Evolutionary conservation across 148 eudicot genomes (phyloP).

Genomic region (Camellia granthamiana): DNA sequence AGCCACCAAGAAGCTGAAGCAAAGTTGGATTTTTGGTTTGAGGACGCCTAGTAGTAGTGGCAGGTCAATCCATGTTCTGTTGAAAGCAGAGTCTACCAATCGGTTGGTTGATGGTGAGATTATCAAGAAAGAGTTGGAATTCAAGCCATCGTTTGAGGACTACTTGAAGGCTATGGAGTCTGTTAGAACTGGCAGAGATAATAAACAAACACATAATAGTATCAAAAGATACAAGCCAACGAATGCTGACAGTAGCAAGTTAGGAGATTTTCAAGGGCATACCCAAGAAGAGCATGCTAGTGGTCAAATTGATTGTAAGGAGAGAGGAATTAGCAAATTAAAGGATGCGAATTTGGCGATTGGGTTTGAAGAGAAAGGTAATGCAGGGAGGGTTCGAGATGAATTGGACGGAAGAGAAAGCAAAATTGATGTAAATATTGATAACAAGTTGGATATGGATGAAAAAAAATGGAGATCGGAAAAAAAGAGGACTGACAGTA

Average conservation of each 20-base stretch:
- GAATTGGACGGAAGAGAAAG: slow-evolving; percentile 5
- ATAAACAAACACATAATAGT: slow-evolving; percentile 9
- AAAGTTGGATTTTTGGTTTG: slow-evolving; percentile 11
- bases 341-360: not conserved
- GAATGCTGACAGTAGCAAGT: not conserved
- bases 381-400: slow-evolving; percentile 10
- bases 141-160: slow-evolving; percentile 77
- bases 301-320: not conserved
- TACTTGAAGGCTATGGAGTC: slow-evolving; percentile 82
- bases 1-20: slow-evolving; percentile 29
- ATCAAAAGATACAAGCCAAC: not conserved
- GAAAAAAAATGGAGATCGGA: slow-evolving; percentile 18
- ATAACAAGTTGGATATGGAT: slow-evolving; percentile 11
- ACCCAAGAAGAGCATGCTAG: not conserved
- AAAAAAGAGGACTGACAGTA: not conserved
- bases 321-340: slow-evolving; percentile 1
- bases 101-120: slow-evolving; percentile 6
- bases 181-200: slow-evolving; percentile 43
- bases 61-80: not conserved
- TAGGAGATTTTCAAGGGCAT: slow-evolving; percentile 6
- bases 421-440: not conserved
- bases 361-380: slow-evolving; percentile 11
- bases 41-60: not conserved
- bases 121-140: slow-evolving; percentile 41
- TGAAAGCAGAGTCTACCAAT: slow-evolving; percentile 14